Percentiles rank a stretch among this genome's conserved stretches.
These are phyloP conservation scores for Zoysia pacifica DNA, from an alignment of 176 grass and related monocot genomes.

Conservation along the genomic window DNA sequence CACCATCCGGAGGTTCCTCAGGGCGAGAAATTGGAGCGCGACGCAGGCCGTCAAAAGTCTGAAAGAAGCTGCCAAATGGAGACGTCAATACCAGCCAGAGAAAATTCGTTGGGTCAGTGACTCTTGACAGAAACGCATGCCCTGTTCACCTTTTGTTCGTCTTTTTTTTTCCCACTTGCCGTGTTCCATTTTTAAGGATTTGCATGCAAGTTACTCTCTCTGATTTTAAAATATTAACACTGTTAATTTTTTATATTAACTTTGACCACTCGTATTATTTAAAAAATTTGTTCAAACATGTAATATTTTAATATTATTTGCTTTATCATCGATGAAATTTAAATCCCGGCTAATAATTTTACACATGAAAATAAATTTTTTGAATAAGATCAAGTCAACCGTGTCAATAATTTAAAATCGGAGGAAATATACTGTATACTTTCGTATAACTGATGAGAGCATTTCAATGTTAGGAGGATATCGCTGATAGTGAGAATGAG, in stretches of 20 bases:
- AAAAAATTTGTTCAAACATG: no score
- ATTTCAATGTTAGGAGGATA: slow-evolving; percentile 42
- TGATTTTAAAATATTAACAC: no score
- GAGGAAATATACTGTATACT: neutral
- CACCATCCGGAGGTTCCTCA: slow-evolving; percentile 35
- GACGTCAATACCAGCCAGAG: slow-evolving; percentile 43
- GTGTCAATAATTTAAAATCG: no score
- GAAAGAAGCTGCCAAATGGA: slow-evolving; percentile 48
- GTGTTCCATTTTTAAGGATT: neutral
- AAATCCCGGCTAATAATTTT: no score
- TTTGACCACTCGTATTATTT: no score
- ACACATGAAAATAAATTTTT: no score
- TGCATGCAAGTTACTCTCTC: no score
- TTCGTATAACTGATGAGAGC: neutral
- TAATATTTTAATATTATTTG: no score
- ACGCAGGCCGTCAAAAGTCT: slow-evolving; percentile 34
- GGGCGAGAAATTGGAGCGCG: slow-evolving; percentile 36
- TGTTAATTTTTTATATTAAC: no score
- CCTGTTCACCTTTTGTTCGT: no score
- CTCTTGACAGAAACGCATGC: neutral
- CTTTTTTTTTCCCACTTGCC: neutral
- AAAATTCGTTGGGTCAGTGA: slow-evolving; percentile 29
- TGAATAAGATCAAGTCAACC: no score
- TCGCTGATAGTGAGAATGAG: slow-evolving; percentile 38
- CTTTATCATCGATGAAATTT: no score